A percentile compares a stretch with the other conserved stretches of the same genome.
Conservation (phyloP, 2,329 filamentous ascomycete genomes). For the Colletotrichum sansevieriae region DNA sequence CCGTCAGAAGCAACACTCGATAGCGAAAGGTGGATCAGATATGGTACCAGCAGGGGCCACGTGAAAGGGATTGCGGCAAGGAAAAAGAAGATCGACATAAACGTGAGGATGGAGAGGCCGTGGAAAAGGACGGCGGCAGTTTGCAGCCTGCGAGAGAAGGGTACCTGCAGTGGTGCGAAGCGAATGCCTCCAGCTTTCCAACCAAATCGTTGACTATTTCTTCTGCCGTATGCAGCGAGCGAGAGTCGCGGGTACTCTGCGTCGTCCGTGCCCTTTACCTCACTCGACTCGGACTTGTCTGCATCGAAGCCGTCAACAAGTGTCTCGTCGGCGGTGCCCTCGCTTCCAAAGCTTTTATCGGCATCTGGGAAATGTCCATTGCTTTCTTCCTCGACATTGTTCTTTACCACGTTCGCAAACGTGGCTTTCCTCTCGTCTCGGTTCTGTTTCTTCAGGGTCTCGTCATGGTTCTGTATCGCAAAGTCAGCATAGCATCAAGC, state of each 20-base stretch:
- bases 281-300: conserved; percentile 27
- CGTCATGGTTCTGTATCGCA: conserved; percentile 22
- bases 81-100: conserved; percentile 87
- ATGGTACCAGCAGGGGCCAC: conserved; percentile 84
- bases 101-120: conserved; percentile 76
- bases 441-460: conserved; percentile 27
- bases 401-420: conserved; percentile 24
- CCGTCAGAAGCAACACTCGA: conserved; percentile 84
- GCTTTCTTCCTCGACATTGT: conserved; percentile 23
- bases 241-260: conserved; percentile 39
- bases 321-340: conserved; percentile 37
- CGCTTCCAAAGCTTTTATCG: conserved; percentile 36
- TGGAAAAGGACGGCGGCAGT: conserved; percentile 84
- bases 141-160: conserved; percentile 78
- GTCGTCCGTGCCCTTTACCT: conserved; percentile 32
- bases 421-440: conserved; percentile 13
- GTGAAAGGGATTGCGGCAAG: conserved; percentile 90
- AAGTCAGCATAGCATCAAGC: not conserved
- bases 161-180: conserved; percentile 85
- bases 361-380: conserved; percentile 23
- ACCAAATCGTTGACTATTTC: conserved; percentile 46
- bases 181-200: conserved; percentile 71
- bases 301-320: conserved; percentile 38
- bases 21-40: conserved; percentile 85
- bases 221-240: conserved; percentile 23